Evolutionary conservation across 306 rosid species (phyloP).

Genomic region (Cicer bijugum): DNA sequence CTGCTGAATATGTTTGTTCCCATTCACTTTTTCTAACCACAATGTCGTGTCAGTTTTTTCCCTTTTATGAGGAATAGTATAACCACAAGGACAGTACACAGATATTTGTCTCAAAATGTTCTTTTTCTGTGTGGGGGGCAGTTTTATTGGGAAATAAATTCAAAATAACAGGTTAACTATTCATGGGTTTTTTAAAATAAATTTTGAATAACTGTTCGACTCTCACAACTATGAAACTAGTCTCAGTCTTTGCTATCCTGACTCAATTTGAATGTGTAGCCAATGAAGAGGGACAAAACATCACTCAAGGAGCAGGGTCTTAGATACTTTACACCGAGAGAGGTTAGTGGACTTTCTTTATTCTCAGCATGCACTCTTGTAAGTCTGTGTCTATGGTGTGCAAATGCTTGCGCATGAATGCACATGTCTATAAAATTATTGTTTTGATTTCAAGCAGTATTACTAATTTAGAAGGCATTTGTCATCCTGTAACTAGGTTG

Average conservation of each 20-base stretch:
- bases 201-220: not conserved
- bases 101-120: not conserved
- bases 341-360: conserved; percentile 60
- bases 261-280: conserved; percentile 58
- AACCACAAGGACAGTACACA: not conserved
- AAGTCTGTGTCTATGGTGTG: not conserved
- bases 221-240: not conserved
- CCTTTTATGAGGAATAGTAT: conserved; percentile 4
- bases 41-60: conserved; percentile 1
- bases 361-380: conserved; percentile 26
- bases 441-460: conserved; percentile 34
- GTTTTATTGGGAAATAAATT: not conserved
- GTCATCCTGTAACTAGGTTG: conserved; percentile 61
- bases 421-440: not conserved
- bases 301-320: conserved; percentile 76
- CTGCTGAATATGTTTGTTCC: conserved; percentile 27
- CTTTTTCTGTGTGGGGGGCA: not conserved
- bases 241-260: conserved; percentile 24
- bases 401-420: conserved; percentile 16
- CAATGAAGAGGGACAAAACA: conserved; percentile 68
- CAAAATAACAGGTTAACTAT: not conserved
- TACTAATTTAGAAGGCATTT: conserved; percentile 38
- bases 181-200: not conserved
- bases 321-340: conserved; percentile 85
- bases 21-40: not conserved